Conservation (phyloP, 345 rosid species). For the Euphorbia peplus region DNA sequence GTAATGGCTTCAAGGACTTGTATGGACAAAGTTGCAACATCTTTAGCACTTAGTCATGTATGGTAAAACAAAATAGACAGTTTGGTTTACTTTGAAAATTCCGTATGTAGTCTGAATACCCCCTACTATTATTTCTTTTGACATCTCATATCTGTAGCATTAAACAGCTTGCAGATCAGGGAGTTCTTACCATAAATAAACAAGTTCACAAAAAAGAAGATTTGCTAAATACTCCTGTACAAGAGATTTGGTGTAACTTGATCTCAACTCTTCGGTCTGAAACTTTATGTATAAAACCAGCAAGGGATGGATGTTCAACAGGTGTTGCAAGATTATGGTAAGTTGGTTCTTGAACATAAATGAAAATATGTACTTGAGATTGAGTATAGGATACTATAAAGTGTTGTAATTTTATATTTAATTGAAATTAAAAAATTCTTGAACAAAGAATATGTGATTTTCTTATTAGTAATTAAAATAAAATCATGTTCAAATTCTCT, state of each 20-base stretch:
- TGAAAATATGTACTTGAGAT: background rate
- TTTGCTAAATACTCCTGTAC: slow-evolving; percentile 44
- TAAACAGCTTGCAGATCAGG: slow-evolving; percentile 63
- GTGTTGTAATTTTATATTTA: background rate
- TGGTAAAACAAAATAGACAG: slow-evolving; percentile 21
- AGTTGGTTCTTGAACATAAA: background rate
- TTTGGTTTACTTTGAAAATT: background rate
- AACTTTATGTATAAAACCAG: slow-evolving; percentile 87
- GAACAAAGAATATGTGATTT: too few species aligned
- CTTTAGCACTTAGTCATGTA: slow-evolving; percentile 77
- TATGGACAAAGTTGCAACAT: slow-evolving; percentile 89
- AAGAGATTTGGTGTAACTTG: slow-evolving; percentile 57
- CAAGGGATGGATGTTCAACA: slow-evolving; percentile 95
- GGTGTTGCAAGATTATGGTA: slow-evolving; percentile 97
- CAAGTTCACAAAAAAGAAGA: slow-evolving; percentile 61
- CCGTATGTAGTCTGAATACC: slow-evolving; percentile 1
- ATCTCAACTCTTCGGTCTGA: slow-evolving; percentile 64
- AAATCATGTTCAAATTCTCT: background rate
- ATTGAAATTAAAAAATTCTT: too few species aligned
- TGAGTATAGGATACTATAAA: background rate
- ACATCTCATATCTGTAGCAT: slow-evolving; percentile 18
- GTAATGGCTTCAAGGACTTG: slow-evolving; percentile 71
- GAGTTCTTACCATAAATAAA: slow-evolving; percentile 84
- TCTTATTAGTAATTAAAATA: background rate
- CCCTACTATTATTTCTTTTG: slow-evolving; percentile 16